Evolutionary conservation across 1,284 basidiomycete species (phyloP), one percentile per base, ranked within the genome.

Genomic region (Cutaneotrichosporon sp.): DNA sequence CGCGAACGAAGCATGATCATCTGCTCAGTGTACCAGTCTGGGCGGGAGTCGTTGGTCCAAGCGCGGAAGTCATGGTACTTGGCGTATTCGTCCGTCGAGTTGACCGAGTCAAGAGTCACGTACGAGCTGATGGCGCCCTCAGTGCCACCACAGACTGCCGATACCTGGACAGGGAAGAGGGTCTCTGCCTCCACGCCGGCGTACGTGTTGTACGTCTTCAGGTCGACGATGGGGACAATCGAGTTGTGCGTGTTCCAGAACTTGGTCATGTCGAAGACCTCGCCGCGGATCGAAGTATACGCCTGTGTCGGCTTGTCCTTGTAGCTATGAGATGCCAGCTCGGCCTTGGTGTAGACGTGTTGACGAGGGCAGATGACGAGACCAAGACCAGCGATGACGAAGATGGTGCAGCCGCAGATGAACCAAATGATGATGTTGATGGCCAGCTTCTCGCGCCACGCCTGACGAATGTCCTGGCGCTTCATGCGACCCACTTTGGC

Each of bases 371-470:
- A 99, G 81, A 99, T 97, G 65, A 98, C 78, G 63, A 86, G 82
- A 34, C 92, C 93, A 38, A 99, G 84, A 56, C 96, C 82, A 11
- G 91, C 92, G 72, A 99, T 96, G 74, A 99, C 90, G 79, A 99
- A 99, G 63, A 96, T 85, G 4, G 93, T 89, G 72, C 87, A 88
- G 26, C 81, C 88, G 74, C 94, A 98, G 60, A 92, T 84, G 76
- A 97, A 89, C 95, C 95, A 98, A 74, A 99, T 98, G 81, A 98
- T 85, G 66, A 97, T 81, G 81, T 99, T 98, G 79, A 98, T 87
- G 4, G 95, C 91, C 1, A 99, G 84, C 82, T 98, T 99, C 82
- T 99, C 96, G 70, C 95, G 84, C 96, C 95, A 98, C 0, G 96
- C 96, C 81, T 98, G 94, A 51, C 90, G 88, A 49, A 99, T 86